phyloP scores from a whole-genome alignment of 176 grass and related monocot species.

The Chrysopogon serrulatus region DNA sequence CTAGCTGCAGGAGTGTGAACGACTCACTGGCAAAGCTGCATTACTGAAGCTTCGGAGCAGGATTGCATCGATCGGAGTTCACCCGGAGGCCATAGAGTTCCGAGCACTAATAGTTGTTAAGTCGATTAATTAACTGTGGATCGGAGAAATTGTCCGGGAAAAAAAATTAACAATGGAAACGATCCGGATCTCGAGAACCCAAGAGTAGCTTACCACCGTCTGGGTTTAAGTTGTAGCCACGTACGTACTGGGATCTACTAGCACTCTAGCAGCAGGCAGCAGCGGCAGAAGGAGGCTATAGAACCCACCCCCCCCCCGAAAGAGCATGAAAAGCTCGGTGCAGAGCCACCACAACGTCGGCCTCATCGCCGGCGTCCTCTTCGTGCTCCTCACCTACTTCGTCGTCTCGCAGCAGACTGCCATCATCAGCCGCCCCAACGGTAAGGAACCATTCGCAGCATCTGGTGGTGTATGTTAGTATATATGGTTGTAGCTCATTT shows the following conservation, averaged over 20 bases:
- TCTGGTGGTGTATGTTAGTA: too few relatives aligned
- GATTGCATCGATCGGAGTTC: background rate
- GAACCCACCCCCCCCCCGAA: background rate
- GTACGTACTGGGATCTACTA: background rate
- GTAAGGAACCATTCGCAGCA: background rate
- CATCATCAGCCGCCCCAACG: background rate
- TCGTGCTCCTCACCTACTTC: slow-evolving; percentile 63
- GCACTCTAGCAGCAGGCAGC: background rate
- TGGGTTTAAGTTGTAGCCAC: background rate
- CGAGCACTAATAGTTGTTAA: too few relatives aligned
- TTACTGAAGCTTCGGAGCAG: background rate
- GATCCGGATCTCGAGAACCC: background rate
- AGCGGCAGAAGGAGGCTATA: background rate
- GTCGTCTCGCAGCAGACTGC: slow-evolving; percentile 39
- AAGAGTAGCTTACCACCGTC: background rate
- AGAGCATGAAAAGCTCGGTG: slow-evolving; percentile 9
- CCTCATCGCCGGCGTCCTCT: slow-evolving; percentile 43
- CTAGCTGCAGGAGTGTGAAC: background rate
- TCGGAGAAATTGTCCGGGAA: too few relatives aligned
- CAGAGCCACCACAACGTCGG: slow-evolving; percentile 33
- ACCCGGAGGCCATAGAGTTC: background rate
- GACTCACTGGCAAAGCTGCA: background rate
- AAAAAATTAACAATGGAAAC: too few relatives aligned
- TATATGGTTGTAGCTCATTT: too few relatives aligned
- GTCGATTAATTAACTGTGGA: too few relatives aligned